A percentile compares a stretch with the other conserved stretches of the same genome.
Conservation (phyloP, 306 rosid species). For the Acacia crassicarpa region DNA sequence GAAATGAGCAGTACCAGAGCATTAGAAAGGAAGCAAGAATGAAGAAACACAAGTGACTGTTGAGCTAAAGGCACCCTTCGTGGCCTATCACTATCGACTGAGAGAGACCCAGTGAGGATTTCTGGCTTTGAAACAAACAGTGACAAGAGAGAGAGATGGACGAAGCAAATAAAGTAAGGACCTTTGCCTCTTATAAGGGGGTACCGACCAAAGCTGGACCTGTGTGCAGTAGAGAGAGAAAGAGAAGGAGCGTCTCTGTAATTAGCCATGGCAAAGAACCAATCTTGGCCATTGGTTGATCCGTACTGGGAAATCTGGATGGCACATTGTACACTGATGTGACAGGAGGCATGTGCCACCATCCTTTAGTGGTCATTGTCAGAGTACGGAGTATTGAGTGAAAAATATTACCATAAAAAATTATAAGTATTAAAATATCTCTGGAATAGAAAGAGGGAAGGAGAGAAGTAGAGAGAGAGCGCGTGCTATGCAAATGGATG, state of each 20-base stretch:
- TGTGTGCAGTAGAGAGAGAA: slow-evolving; percentile 54
- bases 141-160: slow-evolving; percentile 33
- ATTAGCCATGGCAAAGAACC: slow-evolving; percentile 34
- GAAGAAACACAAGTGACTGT: slow-evolving; percentile 30
- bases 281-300: slow-evolving; percentile 40
- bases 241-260: slow-evolving; percentile 41
- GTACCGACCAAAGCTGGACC: slow-evolving; percentile 74
- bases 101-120: slow-evolving; percentile 52
- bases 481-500: slow-evolving; percentile 38
- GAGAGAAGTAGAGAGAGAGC: not conserved
- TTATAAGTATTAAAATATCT: not conserved
- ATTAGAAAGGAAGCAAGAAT: slow-evolving; percentile 17
- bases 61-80: slow-evolving; percentile 48
- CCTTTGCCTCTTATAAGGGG: slow-evolving; percentile 61
- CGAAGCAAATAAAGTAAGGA: slow-evolving; percentile 32
- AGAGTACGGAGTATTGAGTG: slow-evolving; percentile 63
- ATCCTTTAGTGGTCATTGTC: slow-evolving; percentile 88
- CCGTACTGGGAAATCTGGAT: slow-evolving; percentile 50
- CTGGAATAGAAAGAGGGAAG: not conserved
- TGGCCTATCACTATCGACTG: slow-evolving; percentile 69
- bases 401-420: slow-evolving; percentile 31
- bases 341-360: slow-evolving; percentile 96
- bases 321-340: slow-evolving; percentile 48
- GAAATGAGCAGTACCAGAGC: slow-evolving; percentile 17
- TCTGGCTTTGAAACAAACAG: slow-evolving; percentile 44